A percentile compares a stretch with the other conserved stretches of the same genome.
Evolutionary conservation across 2,329 filamentous ascomycete species (phyloP).

Genomic region (Pseudogymnoascus sp.): DNA sequence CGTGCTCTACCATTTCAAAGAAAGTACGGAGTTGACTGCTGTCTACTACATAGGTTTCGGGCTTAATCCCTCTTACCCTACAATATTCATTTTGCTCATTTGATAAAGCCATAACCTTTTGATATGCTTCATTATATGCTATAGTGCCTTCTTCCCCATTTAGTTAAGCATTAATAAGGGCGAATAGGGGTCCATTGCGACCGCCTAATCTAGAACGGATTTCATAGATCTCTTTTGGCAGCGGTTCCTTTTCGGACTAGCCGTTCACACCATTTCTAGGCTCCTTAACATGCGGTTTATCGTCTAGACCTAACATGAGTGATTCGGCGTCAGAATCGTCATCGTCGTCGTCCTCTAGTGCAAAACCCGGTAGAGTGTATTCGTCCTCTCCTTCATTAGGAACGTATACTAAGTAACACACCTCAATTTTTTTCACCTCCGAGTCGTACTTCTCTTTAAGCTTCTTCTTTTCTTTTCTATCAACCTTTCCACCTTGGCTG

Average conservation of each 20-base stretch:
- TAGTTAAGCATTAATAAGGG: not conserved
- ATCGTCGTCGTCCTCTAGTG: too few species aligned
- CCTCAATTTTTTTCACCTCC: not conserved
- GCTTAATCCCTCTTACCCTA: not conserved
- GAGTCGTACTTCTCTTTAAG: too few species aligned
- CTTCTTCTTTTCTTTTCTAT: too few species aligned
- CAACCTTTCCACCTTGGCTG: too few species aligned
- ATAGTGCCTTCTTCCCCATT: not conserved
- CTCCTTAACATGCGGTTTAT: not conserved
- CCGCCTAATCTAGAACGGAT: not conserved
- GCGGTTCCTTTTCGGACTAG: not conserved
- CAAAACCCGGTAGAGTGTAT: too few species aligned
- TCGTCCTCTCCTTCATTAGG: not conserved
- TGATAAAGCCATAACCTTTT: not conserved
- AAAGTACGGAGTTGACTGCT: not conserved
- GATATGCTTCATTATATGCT: not conserved
- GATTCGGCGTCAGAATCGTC: not conserved
- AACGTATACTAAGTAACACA: not conserved
- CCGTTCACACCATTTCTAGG: not conserved
- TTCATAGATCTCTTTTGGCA: not conserved
- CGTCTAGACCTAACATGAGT: too few species aligned
- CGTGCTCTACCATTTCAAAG: not conserved
- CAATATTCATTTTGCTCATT: not conserved
- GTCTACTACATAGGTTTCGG: not conserved
- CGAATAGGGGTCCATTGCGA: too few species aligned